Percentiles rank a stretch among this genome's conserved stretches.
Evolutionary conservation across 306 rosid genomes (phyloP).

Genomic region (Luffa aegyptiaca): DNA sequence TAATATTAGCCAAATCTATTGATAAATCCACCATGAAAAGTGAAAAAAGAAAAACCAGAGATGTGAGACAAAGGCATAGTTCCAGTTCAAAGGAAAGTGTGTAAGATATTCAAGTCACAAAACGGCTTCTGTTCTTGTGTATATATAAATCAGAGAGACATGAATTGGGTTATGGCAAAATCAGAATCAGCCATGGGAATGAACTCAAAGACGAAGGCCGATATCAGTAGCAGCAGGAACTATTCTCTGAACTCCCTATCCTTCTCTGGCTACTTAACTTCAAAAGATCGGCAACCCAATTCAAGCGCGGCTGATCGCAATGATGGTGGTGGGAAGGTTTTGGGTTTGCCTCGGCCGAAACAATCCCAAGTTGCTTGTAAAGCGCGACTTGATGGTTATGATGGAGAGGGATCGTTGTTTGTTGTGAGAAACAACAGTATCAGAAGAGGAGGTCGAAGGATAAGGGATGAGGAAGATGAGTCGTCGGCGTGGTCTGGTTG

Average conservation of each 20-base stretch:
- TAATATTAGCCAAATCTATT: not conserved
- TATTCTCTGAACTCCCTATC: constrained; percentile 44
- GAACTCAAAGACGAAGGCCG: constrained; percentile 20
- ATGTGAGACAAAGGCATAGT: not conserved
- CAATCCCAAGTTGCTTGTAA: not conserved
- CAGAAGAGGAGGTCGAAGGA: not conserved
- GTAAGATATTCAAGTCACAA: too few relatives aligned
- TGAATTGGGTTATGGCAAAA: not conserved
- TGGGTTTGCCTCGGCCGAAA: not conserved
- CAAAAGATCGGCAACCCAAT: constrained; percentile 42
- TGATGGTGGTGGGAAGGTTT: not conserved
- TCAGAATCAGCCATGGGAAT: constrained; percentile 34
- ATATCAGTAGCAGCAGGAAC: not conserved
- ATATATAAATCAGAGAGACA: not conserved
- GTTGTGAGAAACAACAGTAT: constrained; percentile 4
- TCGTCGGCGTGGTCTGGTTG: not conserved
- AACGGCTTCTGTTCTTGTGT: not conserved
- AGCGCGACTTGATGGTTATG: too few relatives aligned
- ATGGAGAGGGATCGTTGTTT: not conserved
- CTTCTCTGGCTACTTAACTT: constrained; percentile 42
- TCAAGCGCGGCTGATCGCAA: not conserved
- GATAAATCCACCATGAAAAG: not conserved
- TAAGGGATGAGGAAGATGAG: not conserved
- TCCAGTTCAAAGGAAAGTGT: not conserved
- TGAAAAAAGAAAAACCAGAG: too few relatives aligned